A percentile compares a stretch with the other conserved stretches of the same genome.
Conservation (phyloP, 805 yeast genomes). For the Trichomonascus vanleenenianus region DNA sequence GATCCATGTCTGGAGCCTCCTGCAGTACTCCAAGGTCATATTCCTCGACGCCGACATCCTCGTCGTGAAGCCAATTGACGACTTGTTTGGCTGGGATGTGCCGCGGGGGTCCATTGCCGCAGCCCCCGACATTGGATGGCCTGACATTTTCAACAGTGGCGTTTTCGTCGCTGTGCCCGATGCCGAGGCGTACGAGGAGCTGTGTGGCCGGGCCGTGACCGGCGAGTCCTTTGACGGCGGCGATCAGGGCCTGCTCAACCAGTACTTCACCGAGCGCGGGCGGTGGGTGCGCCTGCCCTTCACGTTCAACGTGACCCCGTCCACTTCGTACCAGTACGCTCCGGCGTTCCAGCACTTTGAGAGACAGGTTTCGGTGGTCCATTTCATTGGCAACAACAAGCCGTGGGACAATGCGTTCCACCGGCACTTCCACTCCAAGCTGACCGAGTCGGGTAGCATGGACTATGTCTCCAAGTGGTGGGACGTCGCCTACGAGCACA, state of each 20-base stretch:
- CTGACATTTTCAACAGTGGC: constrained; percentile 82
- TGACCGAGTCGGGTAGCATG: not conserved
- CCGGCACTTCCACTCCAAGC: not conserved
- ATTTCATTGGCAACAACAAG: constrained; percentile 32
- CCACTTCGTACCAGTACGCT: constrained; percentile 54
- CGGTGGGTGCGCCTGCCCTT: constrained; percentile 73
- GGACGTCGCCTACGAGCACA: not conserved
- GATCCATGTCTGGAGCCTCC: constrained; percentile 45
- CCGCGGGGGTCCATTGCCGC: constrained; percentile 30
- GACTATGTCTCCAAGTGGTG: constrained; percentile 17
- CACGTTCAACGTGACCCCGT: constrained; percentile 71
- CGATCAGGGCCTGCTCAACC: constrained; percentile 84
- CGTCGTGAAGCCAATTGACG: constrained; percentile 32
- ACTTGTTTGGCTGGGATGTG: constrained; percentile 19
- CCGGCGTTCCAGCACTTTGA: constrained; percentile 59
- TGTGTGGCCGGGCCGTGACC: constrained; percentile 28
- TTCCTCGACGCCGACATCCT: constrained; percentile 50
- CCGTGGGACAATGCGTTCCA: constrained; percentile 28
- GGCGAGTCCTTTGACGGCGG: constrained; percentile 70
- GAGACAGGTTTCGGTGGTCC: constrained; percentile 33
- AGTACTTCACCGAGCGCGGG: constrained; percentile 42
- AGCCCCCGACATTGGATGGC: constrained; percentile 84
- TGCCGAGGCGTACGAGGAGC: constrained; percentile 32
- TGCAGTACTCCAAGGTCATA: constrained; percentile 34
- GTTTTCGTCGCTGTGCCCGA: constrained; percentile 56